These are phyloP conservation scores for Pterocarpus santalinus DNA, from an alignment of 306 rosid species.

Conservation along the genomic window DNA sequence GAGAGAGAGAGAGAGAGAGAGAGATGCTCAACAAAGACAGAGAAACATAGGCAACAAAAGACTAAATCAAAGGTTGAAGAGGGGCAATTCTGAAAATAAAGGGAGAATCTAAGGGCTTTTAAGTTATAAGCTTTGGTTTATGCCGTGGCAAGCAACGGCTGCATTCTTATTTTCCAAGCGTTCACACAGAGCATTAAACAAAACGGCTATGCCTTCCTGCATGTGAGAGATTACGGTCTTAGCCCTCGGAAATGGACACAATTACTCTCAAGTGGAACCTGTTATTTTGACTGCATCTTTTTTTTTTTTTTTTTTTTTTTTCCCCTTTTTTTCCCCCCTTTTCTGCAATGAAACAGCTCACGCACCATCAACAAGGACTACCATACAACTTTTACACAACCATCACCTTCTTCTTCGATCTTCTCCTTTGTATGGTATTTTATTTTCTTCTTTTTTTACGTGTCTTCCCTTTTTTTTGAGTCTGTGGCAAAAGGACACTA, in stretches of 20 bases:
- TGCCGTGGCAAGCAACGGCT: conserved; percentile 55
- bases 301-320: not conserved
- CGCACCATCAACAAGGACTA: not conserved
- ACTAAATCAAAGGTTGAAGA: not conserved
- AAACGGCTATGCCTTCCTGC: conserved; percentile 43
- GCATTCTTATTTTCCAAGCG: conserved; percentile 47
- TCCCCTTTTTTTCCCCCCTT: too few relatives aligned
- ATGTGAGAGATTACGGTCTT: conserved; percentile 38
- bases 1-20: conserved; percentile 8
- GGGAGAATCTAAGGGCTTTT: conserved; percentile 34
- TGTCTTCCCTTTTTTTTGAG: not conserved
- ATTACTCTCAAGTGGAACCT: conserved; percentile 29
- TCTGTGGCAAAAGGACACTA: not conserved
- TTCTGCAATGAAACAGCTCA: not conserved
- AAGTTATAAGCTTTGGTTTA: not conserved
- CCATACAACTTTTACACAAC: not conserved
- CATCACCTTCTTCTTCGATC: conserved; percentile 13
- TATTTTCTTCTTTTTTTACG: not conserved
- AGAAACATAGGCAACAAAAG: conserved; percentile 8
- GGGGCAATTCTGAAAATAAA: conserved; percentile 52
- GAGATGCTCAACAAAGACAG: not conserved
- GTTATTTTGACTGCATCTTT: conserved; percentile 40
- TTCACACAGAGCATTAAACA: conserved; percentile 39
- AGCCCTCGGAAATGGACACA: conserved; percentile 38
- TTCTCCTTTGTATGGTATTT: not conserved